A percentile compares a stretch with the other conserved stretches of the same genome.
Evolutionary conservation across 805 yeast species (phyloP).

Genomic region (Wickerhamomyces rabaulensis): DNA sequence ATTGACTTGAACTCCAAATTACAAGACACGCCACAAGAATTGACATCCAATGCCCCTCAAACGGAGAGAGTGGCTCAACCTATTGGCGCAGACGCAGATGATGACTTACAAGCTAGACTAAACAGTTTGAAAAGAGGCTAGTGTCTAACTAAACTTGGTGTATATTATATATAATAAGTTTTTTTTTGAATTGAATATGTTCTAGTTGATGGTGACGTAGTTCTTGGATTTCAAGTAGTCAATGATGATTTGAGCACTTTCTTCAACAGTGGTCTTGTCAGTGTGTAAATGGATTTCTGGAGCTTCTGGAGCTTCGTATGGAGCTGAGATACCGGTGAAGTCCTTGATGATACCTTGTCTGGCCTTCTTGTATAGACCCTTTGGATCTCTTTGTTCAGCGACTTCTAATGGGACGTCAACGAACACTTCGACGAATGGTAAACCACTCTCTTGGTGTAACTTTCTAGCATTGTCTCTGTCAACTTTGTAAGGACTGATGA

Average conservation of each 20-base stretch:
- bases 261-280: conserved; percentile 67
- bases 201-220: conserved; percentile 14
- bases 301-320: conserved; percentile 84
- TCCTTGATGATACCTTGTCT: conserved; percentile 91
- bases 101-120: conserved; percentile 83
- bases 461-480: conserved; percentile 86
- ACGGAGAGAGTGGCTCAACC: conserved; percentile 50
- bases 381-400: conserved; percentile 96
- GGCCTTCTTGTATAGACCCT: conserved; percentile 94
- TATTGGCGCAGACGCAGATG: conserved; percentile 55
- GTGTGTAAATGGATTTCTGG: conserved; percentile 84
- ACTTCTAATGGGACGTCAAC: conserved; percentile 92
- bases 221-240: conserved; percentile 57
- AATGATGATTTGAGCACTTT: conserved; percentile 68
- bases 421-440: conserved; percentile 86
- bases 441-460: conserved; percentile 65
- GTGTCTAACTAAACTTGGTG: neutral
- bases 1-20: conserved; percentile 61
- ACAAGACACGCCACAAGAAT: conserved; percentile 40
- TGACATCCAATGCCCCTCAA: conserved; percentile 19
- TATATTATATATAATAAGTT: neutral
- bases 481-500: conserved; percentile 83
- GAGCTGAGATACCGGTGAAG: conserved; percentile 94
- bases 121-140: conserved; percentile 65
- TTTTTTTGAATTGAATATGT: conserved; percentile 1